phyloP scores from a whole-genome alignment of 163 green algal genomes.

The Scenedesmus sp. region DNA sequence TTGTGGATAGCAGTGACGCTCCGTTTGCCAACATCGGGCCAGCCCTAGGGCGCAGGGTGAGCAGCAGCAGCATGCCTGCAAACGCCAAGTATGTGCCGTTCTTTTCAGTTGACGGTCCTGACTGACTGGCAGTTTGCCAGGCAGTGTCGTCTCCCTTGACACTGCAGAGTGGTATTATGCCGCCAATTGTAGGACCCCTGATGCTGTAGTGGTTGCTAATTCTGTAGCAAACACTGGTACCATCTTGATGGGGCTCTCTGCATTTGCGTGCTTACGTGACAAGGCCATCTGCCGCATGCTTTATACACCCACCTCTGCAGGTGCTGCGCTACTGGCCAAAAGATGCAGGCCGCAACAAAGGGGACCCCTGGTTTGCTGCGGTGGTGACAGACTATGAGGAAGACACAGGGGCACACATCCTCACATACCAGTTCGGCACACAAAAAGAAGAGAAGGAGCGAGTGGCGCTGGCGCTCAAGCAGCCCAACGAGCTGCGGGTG shows the following conservation, averaged over 20 bases:
- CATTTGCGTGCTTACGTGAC: no score
- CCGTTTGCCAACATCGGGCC: conserved; percentile 44
- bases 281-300: no score
- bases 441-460: conserved; percentile 41
- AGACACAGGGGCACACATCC: conserved; percentile 33
- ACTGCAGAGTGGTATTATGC: no score
- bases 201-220: no score
- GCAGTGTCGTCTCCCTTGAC: no score
- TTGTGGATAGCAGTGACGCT: conserved; percentile 1
- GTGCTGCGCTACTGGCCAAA: conserved; percentile 54
- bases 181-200: no score
- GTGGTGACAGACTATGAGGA: conserved; percentile 56
- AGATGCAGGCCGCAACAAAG: conserved; percentile 49
- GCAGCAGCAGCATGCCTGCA: background rate
- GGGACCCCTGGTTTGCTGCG: conserved; percentile 53
- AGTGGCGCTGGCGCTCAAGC: background rate
- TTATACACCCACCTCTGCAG: background rate
- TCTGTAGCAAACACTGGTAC: no score
- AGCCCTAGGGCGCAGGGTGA: conserved; percentile 44
- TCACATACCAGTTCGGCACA: conserved; percentile 43
- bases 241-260: no score
- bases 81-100: background rate
- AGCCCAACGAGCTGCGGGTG: conserved; percentile 6
- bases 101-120: background rate
- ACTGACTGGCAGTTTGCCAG: background rate